Conservation (phyloP, 2,329 filamentous ascomycete species). For the Calonectria leucothoes region DNA sequence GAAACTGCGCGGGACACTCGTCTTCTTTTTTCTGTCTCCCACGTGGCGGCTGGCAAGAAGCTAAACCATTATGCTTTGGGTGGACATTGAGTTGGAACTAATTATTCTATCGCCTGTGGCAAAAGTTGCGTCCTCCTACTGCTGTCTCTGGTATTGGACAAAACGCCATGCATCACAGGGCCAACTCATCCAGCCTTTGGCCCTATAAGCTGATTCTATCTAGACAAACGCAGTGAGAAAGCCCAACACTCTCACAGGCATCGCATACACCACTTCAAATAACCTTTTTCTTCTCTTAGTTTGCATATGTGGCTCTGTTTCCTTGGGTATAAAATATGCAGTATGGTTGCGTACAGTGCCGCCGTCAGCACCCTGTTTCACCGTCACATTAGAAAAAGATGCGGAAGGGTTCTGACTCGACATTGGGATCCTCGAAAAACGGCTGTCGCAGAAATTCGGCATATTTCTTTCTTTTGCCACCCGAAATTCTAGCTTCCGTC, state of each 20-base stretch:
- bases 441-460: not conserved
- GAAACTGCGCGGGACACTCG: not conserved
- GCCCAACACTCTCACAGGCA: not conserved
- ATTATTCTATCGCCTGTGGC: not conserved
- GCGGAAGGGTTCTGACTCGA: not conserved
- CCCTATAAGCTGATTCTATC: not conserved
- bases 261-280: not conserved
- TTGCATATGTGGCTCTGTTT: not conserved
- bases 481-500: not conserved
- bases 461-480: not conserved
- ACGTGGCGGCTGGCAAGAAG: not conserved
- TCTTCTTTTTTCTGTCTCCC: not conserved
- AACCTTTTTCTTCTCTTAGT: not conserved
- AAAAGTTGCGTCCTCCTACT: not conserved
- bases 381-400: not conserved
- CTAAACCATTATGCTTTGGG: not conserved
- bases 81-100: not conserved
- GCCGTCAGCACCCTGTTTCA: not conserved
- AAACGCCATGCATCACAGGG: not conserved
- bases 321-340: not conserved
- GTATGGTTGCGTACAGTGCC: not conserved
- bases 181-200: not conserved
- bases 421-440: not conserved
- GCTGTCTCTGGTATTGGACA: not conserved
- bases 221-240: not conserved